Percentiles rank a stretch among this genome's conserved stretches.
These are phyloP conservation scores for Fomitopsis palustris DNA, from an alignment of 1,284 basidiomycete species.

Conservation along the genomic window DNA sequence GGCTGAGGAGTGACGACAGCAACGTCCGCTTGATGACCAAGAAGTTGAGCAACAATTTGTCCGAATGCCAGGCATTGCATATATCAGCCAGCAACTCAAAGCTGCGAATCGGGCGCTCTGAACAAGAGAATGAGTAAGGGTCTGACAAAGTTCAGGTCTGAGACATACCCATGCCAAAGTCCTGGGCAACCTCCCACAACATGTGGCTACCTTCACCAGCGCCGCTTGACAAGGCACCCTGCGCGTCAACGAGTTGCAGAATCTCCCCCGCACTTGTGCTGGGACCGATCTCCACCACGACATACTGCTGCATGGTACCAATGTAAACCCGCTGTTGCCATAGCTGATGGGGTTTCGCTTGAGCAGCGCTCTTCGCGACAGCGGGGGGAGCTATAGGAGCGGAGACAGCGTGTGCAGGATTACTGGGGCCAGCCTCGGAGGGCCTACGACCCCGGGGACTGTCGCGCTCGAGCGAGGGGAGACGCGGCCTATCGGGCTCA, in stretches of 20 bases:
- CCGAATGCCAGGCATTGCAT: slow-evolving; percentile 80
- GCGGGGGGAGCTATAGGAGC: slow-evolving; percentile 13
- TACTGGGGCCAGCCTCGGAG: neutral
- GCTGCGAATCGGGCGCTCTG: slow-evolving; percentile 83
- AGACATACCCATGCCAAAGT: slow-evolving; percentile 78
- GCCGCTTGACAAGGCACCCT: slow-evolving; percentile 56
- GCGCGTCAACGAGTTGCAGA: slow-evolving; percentile 54
- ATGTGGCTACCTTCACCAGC: slow-evolving; percentile 67
- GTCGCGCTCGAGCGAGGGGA: slow-evolving; percentile 11
- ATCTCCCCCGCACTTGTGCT: slow-evolving; percentile 65
- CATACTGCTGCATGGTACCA: slow-evolving; percentile 69
- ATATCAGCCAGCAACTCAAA: slow-evolving; percentile 77
- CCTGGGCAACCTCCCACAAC: slow-evolving; percentile 76
- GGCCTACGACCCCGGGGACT: slow-evolving; percentile 5
- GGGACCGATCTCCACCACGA: slow-evolving; percentile 61
- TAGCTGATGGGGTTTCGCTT: slow-evolving; percentile 20
- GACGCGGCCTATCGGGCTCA: slow-evolving; percentile 12
- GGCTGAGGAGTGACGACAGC: slow-evolving; percentile 53
- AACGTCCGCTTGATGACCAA: slow-evolving; percentile 75
- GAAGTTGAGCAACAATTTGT: slow-evolving; percentile 65
- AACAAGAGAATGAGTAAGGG: slow-evolving; percentile 1
- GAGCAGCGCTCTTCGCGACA: slow-evolving; percentile 17
- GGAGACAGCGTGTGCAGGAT: slow-evolving; percentile 3
- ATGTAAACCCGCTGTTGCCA: slow-evolving; percentile 71
- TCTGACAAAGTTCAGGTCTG: slow-evolving; percentile 2